phyloP scores from a whole-genome alignment of 2,329 filamentous ascomycete species.

The Teratosphaeria nubilosa region DNA sequence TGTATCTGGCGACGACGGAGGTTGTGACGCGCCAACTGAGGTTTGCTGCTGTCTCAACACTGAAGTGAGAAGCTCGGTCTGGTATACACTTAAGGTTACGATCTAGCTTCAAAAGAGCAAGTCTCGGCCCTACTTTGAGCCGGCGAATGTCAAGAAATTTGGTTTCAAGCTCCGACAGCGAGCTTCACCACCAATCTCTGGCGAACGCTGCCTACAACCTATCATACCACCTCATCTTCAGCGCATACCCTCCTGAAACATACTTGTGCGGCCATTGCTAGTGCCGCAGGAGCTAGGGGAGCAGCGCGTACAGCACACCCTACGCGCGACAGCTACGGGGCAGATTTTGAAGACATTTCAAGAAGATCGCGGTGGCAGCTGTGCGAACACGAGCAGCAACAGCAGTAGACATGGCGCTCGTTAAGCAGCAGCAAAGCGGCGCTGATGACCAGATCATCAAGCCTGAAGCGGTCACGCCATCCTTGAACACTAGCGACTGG shows the following conservation, averaged over 20 bases:
- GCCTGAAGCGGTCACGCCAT: constrained; percentile 70
- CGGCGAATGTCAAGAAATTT: neutral
- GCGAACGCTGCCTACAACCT: neutral
- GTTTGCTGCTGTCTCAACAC: neutral
- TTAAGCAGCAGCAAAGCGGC: constrained; percentile 24
- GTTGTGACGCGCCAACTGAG: neutral
- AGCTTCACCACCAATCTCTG: neutral
- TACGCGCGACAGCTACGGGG: neutral
- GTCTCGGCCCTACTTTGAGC: neutral
- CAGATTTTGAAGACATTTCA: neutral
- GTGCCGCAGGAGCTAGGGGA: constrained; percentile 3
- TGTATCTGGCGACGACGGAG: neutral
- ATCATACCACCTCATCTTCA: neutral
- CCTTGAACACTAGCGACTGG: constrained; percentile 80
- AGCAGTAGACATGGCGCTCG: constrained; percentile 18
- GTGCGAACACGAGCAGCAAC: neutral
- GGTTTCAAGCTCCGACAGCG: neutral
- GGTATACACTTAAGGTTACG: neutral
- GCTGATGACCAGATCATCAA: constrained; percentile 81
- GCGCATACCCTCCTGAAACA: neutral
- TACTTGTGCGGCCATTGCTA: constrained; percentile 2
- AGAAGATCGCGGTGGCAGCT: neutral
- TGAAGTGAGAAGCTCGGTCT: neutral
- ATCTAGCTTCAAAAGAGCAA: neutral
- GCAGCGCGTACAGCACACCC: neutral